Evolutionary conservation across 805 yeast genomes (phyloP).

Genomic region (Scheffersomyces stipitis): DNA sequence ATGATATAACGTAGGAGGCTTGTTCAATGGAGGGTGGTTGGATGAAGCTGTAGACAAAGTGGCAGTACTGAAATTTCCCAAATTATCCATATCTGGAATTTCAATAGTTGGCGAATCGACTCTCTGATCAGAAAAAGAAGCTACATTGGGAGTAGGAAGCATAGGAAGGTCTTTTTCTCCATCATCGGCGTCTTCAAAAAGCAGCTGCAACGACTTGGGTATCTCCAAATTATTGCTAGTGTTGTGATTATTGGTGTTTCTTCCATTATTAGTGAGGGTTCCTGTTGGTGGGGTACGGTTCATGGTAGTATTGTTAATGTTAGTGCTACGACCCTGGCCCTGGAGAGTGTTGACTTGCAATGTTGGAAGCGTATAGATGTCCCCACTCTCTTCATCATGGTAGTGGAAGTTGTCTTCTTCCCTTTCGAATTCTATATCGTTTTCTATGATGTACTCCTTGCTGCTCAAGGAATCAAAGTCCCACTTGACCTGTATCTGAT

Average conservation of each 20-base stretch:
- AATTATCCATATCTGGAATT: slow-evolving; percentile 63
- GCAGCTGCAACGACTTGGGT: slow-evolving; percentile 68
- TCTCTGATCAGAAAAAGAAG: slow-evolving; percentile 22
- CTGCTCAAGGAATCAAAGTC: slow-evolving; percentile 83
- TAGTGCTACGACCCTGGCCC: slow-evolving; percentile 3
- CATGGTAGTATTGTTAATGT: slow-evolving; percentile 26
- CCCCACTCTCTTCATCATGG: slow-evolving; percentile 18
- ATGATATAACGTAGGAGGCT: slow-evolving; percentile 45
- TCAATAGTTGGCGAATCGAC: slow-evolving; percentile 63
- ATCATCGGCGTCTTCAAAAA: slow-evolving; percentile 56
- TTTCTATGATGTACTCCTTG: slow-evolving; percentile 70
- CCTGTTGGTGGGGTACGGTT: slow-evolving; percentile 2
- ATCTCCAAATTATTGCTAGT: slow-evolving; percentile 43
- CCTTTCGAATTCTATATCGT: slow-evolving; percentile 51
- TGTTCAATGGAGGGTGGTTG: slow-evolving; percentile 27
- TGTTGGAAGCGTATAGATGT: slow-evolving; percentile 31
- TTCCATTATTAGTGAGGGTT: slow-evolving; percentile 3
- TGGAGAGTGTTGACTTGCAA: slow-evolving; percentile 5
- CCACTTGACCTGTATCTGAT: slow-evolving; percentile 62
- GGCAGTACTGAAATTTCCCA: slow-evolving; percentile 21
- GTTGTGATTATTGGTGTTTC: slow-evolving; percentile 13
- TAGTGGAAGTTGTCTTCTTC: slow-evolving; percentile 28
- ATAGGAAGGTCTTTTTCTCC: not conserved
- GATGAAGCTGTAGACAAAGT: slow-evolving; percentile 5
- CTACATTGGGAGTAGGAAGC: not conserved